Conservation (phyloP, 257 asterid genomes). For the Prunella vulgaris region DNA sequence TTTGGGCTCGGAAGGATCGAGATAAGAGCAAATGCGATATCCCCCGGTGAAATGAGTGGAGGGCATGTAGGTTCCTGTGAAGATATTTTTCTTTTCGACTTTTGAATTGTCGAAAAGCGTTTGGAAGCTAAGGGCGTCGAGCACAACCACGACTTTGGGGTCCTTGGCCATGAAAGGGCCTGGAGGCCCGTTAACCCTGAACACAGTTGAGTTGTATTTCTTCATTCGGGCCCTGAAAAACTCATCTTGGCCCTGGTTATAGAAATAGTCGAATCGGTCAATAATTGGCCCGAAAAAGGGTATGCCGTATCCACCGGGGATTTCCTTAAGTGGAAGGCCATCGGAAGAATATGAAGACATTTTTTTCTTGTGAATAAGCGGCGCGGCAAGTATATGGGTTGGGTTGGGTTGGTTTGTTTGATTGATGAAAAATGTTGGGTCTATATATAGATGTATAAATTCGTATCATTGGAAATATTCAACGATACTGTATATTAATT, state of each 20-base stretch:
- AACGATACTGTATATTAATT: too few relatives aligned
- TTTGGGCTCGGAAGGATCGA: slow-evolving; percentile 35
- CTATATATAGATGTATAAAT: neutral
- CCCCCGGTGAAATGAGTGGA: slow-evolving; percentile 33
- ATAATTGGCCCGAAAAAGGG: slow-evolving; percentile 43
- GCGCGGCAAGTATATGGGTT: too few relatives aligned
- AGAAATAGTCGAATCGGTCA: slow-evolving; percentile 41
- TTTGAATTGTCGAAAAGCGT: slow-evolving; percentile 27
- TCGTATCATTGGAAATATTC: too few relatives aligned
- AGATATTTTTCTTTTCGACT: slow-evolving; percentile 27
- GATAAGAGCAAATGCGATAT: slow-evolving; percentile 33
- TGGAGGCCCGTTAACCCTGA: slow-evolving; percentile 43
- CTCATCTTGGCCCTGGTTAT: slow-evolving; percentile 37
- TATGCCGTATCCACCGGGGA: slow-evolving; percentile 42
- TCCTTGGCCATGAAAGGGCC: slow-evolving; percentile 45
- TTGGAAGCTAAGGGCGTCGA: slow-evolving; percentile 29
- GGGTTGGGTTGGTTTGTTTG: too few relatives aligned
- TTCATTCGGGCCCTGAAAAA: slow-evolving; percentile 37
- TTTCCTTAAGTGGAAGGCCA: slow-evolving; percentile 36
- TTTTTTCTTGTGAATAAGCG: neutral
- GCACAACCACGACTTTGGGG: slow-evolving; percentile 32
- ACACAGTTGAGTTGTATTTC: slow-evolving; percentile 44
- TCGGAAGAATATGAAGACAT: slow-evolving; percentile 9
- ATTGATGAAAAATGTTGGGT: neutral
- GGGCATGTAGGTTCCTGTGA: slow-evolving; percentile 35